phyloP scores from a whole-genome alignment of 192 early-diverging fungal species.

The Coemansia sp. region DNA sequence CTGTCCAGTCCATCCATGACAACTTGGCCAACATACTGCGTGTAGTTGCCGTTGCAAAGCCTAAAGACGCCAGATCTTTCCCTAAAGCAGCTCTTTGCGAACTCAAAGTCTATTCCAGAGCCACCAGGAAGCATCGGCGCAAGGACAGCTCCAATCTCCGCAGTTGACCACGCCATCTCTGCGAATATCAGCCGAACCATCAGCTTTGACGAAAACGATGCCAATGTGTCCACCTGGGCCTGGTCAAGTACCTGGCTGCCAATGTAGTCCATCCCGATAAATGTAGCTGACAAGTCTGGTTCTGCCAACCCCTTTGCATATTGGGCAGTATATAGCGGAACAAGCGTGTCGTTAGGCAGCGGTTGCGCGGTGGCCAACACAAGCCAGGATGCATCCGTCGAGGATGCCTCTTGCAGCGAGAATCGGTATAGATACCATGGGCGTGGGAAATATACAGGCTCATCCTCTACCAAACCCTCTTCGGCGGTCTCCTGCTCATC shows the following conservation, averaged over 20 bases:
- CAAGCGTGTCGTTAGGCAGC: slow-evolving; percentile 21
- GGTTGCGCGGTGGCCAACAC: slow-evolving; percentile 18
- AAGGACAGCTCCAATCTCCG: slow-evolving; percentile 58
- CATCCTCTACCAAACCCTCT: background rate
- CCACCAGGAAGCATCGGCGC: slow-evolving; percentile 50
- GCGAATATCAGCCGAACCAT: slow-evolving; percentile 53
- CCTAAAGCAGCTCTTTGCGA: slow-evolving; percentile 22
- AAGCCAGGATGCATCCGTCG: slow-evolving; percentile 8
- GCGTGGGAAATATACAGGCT: slow-evolving; percentile 11
- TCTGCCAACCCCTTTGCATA: slow-evolving; percentile 10
- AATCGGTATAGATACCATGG: slow-evolving; percentile 35
- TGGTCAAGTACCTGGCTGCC: slow-evolving; percentile 28
- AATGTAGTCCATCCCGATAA: slow-evolving; percentile 15
- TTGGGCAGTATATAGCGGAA: slow-evolving; percentile 40
- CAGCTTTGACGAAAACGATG: slow-evolving; percentile 57
- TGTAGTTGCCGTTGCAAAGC: background rate
- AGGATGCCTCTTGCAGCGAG: slow-evolving; percentile 22
- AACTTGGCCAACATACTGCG: slow-evolving; percentile 9
- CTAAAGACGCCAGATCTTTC: slow-evolving; percentile 20
- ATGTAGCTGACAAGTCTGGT: slow-evolving; percentile 10
- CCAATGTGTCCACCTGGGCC: slow-evolving; percentile 48
- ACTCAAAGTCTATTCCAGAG: slow-evolving; percentile 27
- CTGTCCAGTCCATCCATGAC: slow-evolving; percentile 45
- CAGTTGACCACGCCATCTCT: slow-evolving; percentile 53
- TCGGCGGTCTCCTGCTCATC: background rate